These are phyloP conservation scores for Panicum hallii DNA, from an alignment of 202 grass and related monocot genomes.

Conservation along the genomic window DNA sequence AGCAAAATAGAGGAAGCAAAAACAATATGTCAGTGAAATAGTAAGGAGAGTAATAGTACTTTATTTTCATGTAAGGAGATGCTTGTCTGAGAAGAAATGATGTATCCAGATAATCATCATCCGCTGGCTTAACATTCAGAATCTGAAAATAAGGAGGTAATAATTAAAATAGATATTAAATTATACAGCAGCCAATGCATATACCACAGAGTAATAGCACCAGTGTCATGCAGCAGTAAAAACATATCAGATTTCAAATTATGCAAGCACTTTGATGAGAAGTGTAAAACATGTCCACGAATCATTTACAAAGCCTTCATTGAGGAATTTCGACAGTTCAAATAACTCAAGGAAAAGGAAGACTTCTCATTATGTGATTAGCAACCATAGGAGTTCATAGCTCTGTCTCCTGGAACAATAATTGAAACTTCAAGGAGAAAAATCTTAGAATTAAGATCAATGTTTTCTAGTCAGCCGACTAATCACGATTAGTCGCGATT, in stretches of 20 bases:
- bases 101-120: slow-evolving; percentile 84
- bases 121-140: slow-evolving; percentile 81
- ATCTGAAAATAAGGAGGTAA: slow-evolving; percentile 54
- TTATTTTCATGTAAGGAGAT: slow-evolving; percentile 99
- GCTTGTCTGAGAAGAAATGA: slow-evolving; percentile 96
- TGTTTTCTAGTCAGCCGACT: too few species aligned
- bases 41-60: slow-evolving; percentile 64
- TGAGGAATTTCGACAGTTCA: not conserved
- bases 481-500: too few species aligned
- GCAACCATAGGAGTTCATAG: not conserved
- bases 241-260: not conserved
- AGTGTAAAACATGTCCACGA: not conserved
- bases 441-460: not conserved
- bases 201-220: not conserved
- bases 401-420: not conserved
- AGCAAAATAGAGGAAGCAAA: slow-evolving; percentile 24
- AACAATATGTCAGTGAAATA: slow-evolving; percentile 14
- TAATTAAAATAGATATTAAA: slow-evolving; percentile 34
- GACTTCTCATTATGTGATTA: not conserved
- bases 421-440: not conserved
- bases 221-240: not conserved
- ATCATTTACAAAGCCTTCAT: not conserved
- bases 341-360: not conserved
- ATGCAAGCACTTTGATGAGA: not conserved
- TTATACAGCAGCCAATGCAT: not conserved